Evolutionary conservation across 768 basidiomycete species (phyloP).

Genomic region (Saitozyma podzolica): DNA sequence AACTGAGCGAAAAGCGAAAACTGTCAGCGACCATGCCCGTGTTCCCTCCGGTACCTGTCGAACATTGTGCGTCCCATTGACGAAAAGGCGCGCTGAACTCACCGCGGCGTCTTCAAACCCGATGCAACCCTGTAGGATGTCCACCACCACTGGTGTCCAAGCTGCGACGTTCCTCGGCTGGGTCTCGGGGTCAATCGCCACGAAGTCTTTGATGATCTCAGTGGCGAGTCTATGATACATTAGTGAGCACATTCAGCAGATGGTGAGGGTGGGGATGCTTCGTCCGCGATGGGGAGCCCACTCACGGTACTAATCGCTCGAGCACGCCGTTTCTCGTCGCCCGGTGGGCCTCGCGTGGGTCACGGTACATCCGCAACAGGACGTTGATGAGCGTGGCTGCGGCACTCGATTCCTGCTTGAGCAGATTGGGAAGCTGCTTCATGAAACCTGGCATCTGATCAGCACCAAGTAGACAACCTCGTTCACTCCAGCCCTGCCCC

Average conservation of each 20-base stretch:
- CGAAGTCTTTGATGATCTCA: constrained; percentile 87
- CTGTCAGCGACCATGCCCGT: too few relatives aligned
- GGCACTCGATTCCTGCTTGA: constrained; percentile 97
- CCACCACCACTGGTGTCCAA: constrained; percentile 98
- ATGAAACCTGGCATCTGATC: constrained; percentile 75
- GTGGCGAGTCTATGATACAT: constrained; percentile 67
- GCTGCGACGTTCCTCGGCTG: constrained; percentile 93
- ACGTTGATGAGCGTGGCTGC: constrained; percentile 92
- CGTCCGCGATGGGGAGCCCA: constrained; percentile 47
- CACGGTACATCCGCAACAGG: constrained; percentile 88
- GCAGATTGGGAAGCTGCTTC: constrained; percentile 95
- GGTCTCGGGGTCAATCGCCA: constrained; percentile 79
- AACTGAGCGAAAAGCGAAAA: constrained; percentile 61
- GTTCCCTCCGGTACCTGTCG: background rate
- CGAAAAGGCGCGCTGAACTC: constrained; percentile 49
- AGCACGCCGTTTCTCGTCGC: constrained; percentile 63
- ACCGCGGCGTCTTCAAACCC: constrained; percentile 88
- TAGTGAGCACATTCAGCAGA: constrained; percentile 3
- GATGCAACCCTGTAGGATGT: constrained; percentile 86
- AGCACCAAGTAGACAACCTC: background rate
- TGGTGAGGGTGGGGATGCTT: too few relatives aligned
- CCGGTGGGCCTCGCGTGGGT: constrained; percentile 75
- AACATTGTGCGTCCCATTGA: background rate
- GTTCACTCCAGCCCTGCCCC: background rate
- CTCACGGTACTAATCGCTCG: constrained; percentile 67